phyloP scores from a whole-genome alignment of 2,329 filamentous ascomycete genomes.

The Geosmithia flava region DNA sequence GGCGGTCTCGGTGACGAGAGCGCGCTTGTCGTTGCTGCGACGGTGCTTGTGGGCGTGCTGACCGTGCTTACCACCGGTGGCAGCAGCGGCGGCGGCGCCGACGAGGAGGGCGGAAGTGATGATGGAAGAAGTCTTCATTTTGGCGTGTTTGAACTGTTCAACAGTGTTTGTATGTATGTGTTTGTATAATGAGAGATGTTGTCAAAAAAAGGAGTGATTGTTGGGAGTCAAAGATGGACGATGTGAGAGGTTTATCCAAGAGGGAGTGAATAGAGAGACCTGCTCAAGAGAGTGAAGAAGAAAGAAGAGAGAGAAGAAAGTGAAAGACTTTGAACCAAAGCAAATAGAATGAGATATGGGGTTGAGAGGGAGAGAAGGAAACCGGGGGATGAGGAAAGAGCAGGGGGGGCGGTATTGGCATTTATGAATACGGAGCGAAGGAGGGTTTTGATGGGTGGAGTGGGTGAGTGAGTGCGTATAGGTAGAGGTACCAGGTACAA shows the following conservation, averaged over 20 bases:
- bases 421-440: too few relatives aligned
- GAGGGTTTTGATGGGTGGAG: too few relatives aligned
- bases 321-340: neutral
- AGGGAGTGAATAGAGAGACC: conserved; percentile 1
- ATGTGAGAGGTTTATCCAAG: neutral
- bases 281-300: conserved; percentile 3
- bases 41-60: conserved; percentile 25
- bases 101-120: conserved; percentile 16
- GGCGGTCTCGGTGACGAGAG: conserved; percentile 32
- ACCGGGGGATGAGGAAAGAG: neutral
- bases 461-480: too few relatives aligned
- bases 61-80: conserved; percentile 32
- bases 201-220: neutral
- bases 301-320: neutral
- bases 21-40: conserved; percentile 15
- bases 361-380: neutral
- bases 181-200: neutral
- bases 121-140: conserved; percentile 26
- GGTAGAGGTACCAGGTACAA: too few relatives aligned
- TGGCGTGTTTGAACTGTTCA: conserved; percentile 6
- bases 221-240: too few relatives aligned
- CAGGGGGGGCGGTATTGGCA: too few relatives aligned
- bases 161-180: neutral
- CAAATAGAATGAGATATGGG: neutral
- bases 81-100: conserved; percentile 32